Base-by-base conservation (phyloP, 2,329 filamentous ascomycete species). In the Bipolaris gigantea region DNA sequence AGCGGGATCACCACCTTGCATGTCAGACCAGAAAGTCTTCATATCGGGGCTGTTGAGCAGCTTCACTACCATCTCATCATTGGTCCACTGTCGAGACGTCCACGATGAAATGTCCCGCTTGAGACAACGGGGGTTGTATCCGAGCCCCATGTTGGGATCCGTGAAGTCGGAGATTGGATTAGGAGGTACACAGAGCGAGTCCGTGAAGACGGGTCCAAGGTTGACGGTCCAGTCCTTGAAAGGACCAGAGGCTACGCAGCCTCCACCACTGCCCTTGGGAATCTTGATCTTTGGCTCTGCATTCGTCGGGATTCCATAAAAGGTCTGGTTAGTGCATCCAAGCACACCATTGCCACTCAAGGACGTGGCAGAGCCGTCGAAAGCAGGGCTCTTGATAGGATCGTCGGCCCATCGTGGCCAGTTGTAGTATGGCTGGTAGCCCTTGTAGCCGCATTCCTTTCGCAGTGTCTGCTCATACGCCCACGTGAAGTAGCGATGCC, bases 221-320 rank as follows among this genome's bases (percentile, higher is more conserved):
- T 76, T 76, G 21, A 79, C 73, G 5, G 61, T 48, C 64, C 66
- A 71, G 53, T 81, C 74, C 57, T 73, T 76, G 70, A 83, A 83
- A 0, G 81, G 81, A 0, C 81, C 81, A 1, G 72, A 75, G 9
- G 66, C 70, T 5, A 85, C 74, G 60, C 82, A 85, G 2, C 82
- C 83, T 38, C 83, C 83, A 19, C 83, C 82, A 0, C 75, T 73
- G 18, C 81, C 83, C 1, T 78, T 76, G 1, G 78, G 80, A 18
- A 80, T 69, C 38, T 63, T 70, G 51, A 77, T 67, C 16, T 58
- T 38, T 11, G 65, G 64, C 0, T 45, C 33, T 0, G 45, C 53
- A 15, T 68, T 65, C 4, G 59, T 59, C 0, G 68, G 68, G 10
- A 69, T 66, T 19, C 63, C 63, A 34, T 64, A 64, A 10, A 55